Evolutionary conservation across 2,329 filamentous ascomycete genomes (phyloP).

Genomic region (Decorospora gaudefroyi): DNA sequence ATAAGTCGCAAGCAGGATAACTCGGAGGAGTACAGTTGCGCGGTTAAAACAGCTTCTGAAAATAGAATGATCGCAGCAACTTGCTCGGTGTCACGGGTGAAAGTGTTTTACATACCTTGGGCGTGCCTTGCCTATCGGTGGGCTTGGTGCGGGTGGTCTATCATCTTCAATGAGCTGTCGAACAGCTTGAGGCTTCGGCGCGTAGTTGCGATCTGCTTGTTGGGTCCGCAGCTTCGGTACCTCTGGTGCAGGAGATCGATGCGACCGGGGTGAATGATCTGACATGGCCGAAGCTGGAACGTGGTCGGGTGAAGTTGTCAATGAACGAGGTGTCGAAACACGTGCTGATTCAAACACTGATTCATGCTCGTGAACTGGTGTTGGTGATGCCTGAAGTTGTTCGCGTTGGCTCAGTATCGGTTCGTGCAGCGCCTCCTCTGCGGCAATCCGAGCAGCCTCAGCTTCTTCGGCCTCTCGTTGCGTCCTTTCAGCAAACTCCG

Average conservation of each 20-base stretch:
- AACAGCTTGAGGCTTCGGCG: constrained; percentile 22
- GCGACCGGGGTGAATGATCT: constrained; percentile 23
- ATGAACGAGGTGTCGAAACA: constrained; percentile 17
- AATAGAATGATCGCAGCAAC: constrained; percentile 1
- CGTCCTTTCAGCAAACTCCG: constrained; percentile 2
- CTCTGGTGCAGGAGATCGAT: constrained; percentile 28
- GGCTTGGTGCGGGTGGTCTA: constrained; percentile 44
- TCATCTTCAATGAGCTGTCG: constrained; percentile 35
- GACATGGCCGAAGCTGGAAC: constrained; percentile 22
- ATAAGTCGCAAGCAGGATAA: too few species aligned
- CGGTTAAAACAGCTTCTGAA: too few species aligned
- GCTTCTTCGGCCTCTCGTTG: constrained; percentile 13
- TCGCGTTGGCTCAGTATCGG: constrained; percentile 2
- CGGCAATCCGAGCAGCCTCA: constrained; percentile 11
- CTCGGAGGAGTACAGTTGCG: too few species aligned
- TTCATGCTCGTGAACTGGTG: constrained; percentile 5
- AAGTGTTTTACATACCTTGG: constrained; percentile 21
- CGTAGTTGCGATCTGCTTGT: constrained; percentile 19
- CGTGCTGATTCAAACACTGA: constrained; percentile 18
- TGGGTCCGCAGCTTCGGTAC: constrained; percentile 25
- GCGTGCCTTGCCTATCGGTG: constrained; percentile 38
- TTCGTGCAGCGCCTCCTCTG: constrained; percentile 15
- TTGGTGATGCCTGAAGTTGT: constrained; percentile 1
- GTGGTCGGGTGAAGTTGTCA: constrained; percentile 14
- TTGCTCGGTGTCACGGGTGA: not conserved